Conservation (phyloP, 176 grass and related monocot species). For the Aegilops sharonensis region DNA sequence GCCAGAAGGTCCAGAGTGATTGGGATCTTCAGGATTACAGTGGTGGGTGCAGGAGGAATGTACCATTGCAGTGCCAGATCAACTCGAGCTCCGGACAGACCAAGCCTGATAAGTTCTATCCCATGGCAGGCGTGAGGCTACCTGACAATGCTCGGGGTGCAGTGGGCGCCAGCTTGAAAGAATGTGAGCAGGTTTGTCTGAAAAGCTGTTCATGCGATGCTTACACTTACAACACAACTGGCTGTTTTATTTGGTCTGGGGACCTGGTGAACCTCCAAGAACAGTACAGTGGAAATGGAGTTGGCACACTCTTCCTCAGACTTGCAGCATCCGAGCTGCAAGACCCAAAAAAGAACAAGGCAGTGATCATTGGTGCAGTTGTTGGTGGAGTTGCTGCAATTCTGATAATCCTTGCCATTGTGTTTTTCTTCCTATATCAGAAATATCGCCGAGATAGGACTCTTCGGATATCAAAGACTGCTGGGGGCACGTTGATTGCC, state of each 20-base stretch:
- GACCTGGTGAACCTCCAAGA: constrained; percentile 67
- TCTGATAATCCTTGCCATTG: constrained; percentile 16
- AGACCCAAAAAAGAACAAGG: constrained; percentile 46
- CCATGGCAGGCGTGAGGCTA: constrained; percentile 32
- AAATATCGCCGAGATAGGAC: constrained; percentile 39
- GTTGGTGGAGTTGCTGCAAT: constrained; percentile 40
- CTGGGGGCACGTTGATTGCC: constrained; percentile 50
- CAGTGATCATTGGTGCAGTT: constrained; percentile 30
- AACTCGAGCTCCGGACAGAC: constrained; percentile 29
- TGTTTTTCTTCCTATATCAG: constrained; percentile 34
- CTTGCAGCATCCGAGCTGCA: constrained; percentile 74
- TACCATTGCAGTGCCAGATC: constrained; percentile 51
- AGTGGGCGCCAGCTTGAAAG: constrained; percentile 20
- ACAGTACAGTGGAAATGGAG: constrained; percentile 29
- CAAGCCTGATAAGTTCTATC: constrained; percentile 59
- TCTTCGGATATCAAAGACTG: constrained; percentile 48
- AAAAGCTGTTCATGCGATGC: constrained; percentile 66
- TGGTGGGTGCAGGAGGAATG: constrained; percentile 61
- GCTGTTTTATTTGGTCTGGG: constrained; percentile 69
- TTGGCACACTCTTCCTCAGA: constrained; percentile 65
- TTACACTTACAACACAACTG: constrained; percentile 48
- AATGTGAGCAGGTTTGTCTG: constrained; percentile 61
- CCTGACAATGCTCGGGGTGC: constrained; percentile 48
- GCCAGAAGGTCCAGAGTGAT: constrained; percentile 35
- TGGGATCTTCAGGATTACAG: constrained; percentile 54